Base-by-base conservation (phyloP, 768 basidiomycete species). In the Trametes gibbosa region DNA sequence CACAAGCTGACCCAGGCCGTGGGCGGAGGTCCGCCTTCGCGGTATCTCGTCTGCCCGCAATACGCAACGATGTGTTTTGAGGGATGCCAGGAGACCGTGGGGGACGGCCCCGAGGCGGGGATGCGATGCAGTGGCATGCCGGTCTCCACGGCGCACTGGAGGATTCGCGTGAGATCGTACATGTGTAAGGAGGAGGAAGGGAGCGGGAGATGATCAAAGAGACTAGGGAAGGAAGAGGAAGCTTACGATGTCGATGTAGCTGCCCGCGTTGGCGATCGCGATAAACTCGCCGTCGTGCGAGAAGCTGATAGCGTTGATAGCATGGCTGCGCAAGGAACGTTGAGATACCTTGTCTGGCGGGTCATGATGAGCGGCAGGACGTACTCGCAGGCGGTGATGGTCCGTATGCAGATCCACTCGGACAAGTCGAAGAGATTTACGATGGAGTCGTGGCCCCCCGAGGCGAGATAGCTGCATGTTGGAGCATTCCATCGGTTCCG, bases 241-340 rank as follows among this genome's bases (percentile, higher is more conserved):
- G n/a, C 88, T 57, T 63, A 90, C 89, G 42, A 92, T 89, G 61
- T 92, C 90, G 52, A 92, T 86, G 63, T 90, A 91, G 29, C 75
- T 73, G 19, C 89, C 89, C 9, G 80, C 78, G 61, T 78, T 89
- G 9, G 90, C 86, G 50, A 91, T 85, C 17, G 90, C 90, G 46
- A 92, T 71, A 66, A 86, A 92, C 75, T 93, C 90, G 34, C 90
- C 90, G 64, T 92, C 90, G 62, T 86, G 79, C 13, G 89, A 92
- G 77, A 91, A 93, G 69, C 86, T 90, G 19, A 92, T 72, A 19
- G 81, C 80, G 59, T 82, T 89, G 66, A 91, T 88, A 21, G 84
- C 79, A 67, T 90, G 77, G 56, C 90, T 91, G 24, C n/a, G 47
- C 9, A 23, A 49, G 1, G 34, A 5, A 56, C 13, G 24, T 52